phyloP scores from a whole-genome alignment of 2,329 filamentous ascomycete genomes.

The Dryadomyces quercivorus region DNA sequence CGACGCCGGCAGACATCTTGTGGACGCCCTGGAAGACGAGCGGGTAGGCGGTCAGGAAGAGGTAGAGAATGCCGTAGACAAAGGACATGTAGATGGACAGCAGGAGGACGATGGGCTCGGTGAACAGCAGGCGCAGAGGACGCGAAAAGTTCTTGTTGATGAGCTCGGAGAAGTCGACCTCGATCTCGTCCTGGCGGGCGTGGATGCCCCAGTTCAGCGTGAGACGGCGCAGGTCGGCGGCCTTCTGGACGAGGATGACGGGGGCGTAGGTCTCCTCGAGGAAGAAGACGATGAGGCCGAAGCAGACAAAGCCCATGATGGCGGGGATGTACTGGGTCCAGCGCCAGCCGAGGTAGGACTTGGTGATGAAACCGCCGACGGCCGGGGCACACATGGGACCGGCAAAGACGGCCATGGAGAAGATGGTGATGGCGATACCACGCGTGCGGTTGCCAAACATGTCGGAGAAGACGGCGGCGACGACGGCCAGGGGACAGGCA shows the following conservation, averaged over 20 bases:
- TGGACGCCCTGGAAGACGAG: conserved; percentile 68
- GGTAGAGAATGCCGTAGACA: conserved; percentile 68
- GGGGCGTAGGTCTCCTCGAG: conserved; percentile 61
- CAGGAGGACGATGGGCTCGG: conserved; percentile 56
- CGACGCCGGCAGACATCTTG: conserved; percentile 54
- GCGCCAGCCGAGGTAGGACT: conserved; percentile 55
- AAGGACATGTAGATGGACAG: conserved; percentile 64
- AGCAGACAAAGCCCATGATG: conserved; percentile 51
- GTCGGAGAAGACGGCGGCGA: conserved; percentile 60
- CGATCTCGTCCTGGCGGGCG: conserved; percentile 60
- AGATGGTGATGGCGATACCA: conserved; percentile 45
- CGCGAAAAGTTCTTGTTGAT: conserved; percentile 55
- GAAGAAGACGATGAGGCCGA: conserved; percentile 47
- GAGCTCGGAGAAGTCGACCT: conserved; percentile 52
- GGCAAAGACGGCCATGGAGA: conserved; percentile 51
- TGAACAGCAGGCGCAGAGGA: conserved; percentile 51
- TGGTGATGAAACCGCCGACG: conserved; percentile 54
- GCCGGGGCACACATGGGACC: conserved; percentile 57
- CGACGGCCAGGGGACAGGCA: conserved; percentile 55
- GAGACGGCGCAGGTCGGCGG: conserved; percentile 45
- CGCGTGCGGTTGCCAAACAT: conserved; percentile 55
- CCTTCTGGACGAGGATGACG: conserved; percentile 49
- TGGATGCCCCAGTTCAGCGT: conserved; percentile 61
- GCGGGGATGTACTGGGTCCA: conserved; percentile 57
- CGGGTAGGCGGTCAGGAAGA: conserved; percentile 76